Evolutionary conservation across 1,284 basidiomycete genomes (phyloP), one percentile per base, ranked within the genome.

Genomic region (Trametes sp.): DNA sequence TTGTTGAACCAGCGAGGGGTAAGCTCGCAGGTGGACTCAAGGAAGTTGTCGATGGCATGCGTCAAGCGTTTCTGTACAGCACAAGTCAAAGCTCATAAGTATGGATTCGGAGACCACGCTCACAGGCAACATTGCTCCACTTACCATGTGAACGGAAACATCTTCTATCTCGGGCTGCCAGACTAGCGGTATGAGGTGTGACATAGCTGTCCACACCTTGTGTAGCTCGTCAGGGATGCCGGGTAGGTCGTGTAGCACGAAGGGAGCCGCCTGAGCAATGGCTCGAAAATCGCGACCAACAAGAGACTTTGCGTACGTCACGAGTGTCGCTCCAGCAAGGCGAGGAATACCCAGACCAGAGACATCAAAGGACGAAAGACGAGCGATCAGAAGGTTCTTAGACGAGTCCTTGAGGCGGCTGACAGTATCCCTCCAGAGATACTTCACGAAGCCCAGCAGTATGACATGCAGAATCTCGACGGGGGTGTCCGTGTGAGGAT

Each of bases 1-100:
- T 75, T 76, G 55, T 74, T 74, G 57, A 73, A 75, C 72, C 71
- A 74, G 7, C 60, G 58, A 16, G 50, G 50, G 0, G 42, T 62
- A 5, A 52, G 45, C 6, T 14, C 1, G 36, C 38, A 52, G 4
- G 51, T 48, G 1, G 33, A 9, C 0, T 54, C 24, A 14, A 62
- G 51, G 9, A 77, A 83, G 79, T 7, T 81, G 69, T 14, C 75
- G 74, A 72, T 84, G 80, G 72, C 74, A 79, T 0, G 75, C 80
- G 64, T 81, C 77, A 65, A 80, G 80, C 0, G 54, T 69, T 52
- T 82, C 81, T 1, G 79, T 80, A 44, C 0, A 68, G 63, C 48
- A 29, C 16, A 14, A 38, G 11, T 38, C 6, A 11, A 21, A 49
- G 51, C 4, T n/a, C n/a, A n/a, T n/a, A n/a, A n/a, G n/a, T n/a